Base-by-base conservation (phyloP, 805 yeast species). In the Blastobotrys americana region DNA sequence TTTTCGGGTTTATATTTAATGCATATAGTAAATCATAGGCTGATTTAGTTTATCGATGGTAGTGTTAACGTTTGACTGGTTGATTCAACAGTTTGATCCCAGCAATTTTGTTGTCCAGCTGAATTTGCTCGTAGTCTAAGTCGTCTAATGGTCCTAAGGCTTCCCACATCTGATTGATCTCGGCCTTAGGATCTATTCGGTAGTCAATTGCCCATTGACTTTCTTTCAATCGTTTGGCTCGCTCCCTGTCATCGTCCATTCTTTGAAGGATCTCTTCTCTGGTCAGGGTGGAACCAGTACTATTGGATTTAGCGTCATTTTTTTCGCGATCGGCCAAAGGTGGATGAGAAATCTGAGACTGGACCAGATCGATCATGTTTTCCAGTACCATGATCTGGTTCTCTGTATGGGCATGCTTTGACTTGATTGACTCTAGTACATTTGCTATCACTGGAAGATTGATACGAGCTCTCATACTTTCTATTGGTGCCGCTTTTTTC, bases 211-310 rank as follows among this genome's bases (percentile, higher is more conserved):
- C 73, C 95, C 96, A 87, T 18, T 79, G 69, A 8, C 73, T 76
- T 56, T 90, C 97, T 54, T 89, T 87, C 10, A 83, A 75, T 51
- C 84, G 73, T 59, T 90, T 90, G 57, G 86, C 37, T 35, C 95
- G 70, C 60, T 90, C 98, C 53, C 98, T 70, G 60, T 90, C 97
- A 50, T 82, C 89, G 59, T 90, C 97, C 81, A 90, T 87, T 48
- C 97, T 68, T 31, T 77, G 72, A 15, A 87, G 59, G 15, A 84
- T 78, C 52, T 82, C 86, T 39, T 77, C 72, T 27, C 58, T 58
- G 1, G 70, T 54, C 21, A 67, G 18, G n/a, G 20, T 16, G 5
- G 18, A 20, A 21, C n/a, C n/a, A n/a, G n/a, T n/a, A n/a, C n/a
- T n/a, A n/a, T n/a, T n/a, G n/a, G n/a, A n/a, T n/a, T n/a, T n/a